phyloP scores from a whole-genome alignment of 164 flowering plant species.

The Vitis amurensis region DNA sequence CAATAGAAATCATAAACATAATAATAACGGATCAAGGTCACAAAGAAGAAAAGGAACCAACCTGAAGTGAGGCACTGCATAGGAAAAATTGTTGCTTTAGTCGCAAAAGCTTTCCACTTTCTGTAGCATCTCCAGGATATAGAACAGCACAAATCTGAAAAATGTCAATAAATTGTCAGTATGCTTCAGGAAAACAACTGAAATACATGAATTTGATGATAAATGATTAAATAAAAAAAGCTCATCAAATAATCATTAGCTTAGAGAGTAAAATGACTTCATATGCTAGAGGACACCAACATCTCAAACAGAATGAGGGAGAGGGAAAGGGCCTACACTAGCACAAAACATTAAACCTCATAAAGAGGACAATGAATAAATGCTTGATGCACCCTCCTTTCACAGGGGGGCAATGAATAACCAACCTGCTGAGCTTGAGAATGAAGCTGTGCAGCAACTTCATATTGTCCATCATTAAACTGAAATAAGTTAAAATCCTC shows the following conservation, averaged over 20 bases:
- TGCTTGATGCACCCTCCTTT: too few relatives aligned
- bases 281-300: too few relatives aligned
- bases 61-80: constrained; percentile 99
- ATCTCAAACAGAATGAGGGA: too few relatives aligned
- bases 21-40: neutral
- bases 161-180: neutral
- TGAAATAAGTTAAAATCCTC: constrained; percentile 72
- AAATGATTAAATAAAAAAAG: too few relatives aligned
- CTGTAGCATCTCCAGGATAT: constrained; percentile 97
- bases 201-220: too few relatives aligned
- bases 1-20: neutral
- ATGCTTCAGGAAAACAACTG: too few relatives aligned
- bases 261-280: too few relatives aligned
- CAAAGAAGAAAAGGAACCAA: constrained; percentile 14
- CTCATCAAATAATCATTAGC: too few relatives aligned
- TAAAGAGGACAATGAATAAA: too few relatives aligned
- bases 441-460: constrained; percentile 84
- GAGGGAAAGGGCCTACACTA: too few relatives aligned
- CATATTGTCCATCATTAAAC: constrained; percentile 92
- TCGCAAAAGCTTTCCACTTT: constrained; percentile 80
- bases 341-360: too few relatives aligned
- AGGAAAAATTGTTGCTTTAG: constrained; percentile 95
- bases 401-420: neutral
- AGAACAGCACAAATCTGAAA: constrained; percentile 94
- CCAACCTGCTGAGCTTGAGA: constrained; percentile 84